phyloP scores from a whole-genome alignment of 2,329 filamentous ascomycete genomes.

The Colletotrichum camelliae region DNA sequence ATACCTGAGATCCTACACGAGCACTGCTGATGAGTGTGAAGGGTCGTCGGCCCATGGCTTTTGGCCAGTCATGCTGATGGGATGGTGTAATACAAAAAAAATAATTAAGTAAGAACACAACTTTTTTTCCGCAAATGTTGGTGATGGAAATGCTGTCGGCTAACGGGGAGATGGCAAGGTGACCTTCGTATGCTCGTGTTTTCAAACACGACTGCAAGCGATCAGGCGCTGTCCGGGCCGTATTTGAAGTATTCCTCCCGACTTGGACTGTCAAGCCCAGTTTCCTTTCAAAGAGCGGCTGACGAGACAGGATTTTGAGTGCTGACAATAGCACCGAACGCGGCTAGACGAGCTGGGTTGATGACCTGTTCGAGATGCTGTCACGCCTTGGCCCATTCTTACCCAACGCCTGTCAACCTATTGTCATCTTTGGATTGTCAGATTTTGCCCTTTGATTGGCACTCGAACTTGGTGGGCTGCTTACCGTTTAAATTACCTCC shows the following conservation, averaged over 20 bases:
- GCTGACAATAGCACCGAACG: constrained; percentile 11
- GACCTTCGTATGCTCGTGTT: not conserved
- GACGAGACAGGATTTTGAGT: not conserved
- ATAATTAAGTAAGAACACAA: no score
- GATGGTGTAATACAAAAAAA: not conserved
- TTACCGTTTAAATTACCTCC: not conserved
- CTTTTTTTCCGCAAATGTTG: not conserved
- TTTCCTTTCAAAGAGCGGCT: not conserved
- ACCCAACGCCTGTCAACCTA: not conserved
- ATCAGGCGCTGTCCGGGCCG: not conserved
- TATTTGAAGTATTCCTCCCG: not conserved
- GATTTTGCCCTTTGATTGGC: not conserved
- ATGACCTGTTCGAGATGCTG: not conserved
- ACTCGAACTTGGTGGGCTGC: not conserved
- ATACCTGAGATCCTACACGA: constrained; percentile 28
- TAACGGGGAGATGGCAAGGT: not conserved
- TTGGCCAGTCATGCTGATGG: not conserved
- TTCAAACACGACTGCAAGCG: not conserved
- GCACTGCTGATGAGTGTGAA: constrained; percentile 33
- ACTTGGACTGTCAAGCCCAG: not conserved
- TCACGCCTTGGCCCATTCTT: not conserved
- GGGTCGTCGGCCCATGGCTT: constrained; percentile 38
- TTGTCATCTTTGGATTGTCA: not conserved
- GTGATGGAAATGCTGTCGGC: not conserved
- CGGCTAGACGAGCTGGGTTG: not conserved